Base-by-base conservation (phyloP, 2,329 filamentous ascomycete species). In the Alternaria arbusti region DNA sequence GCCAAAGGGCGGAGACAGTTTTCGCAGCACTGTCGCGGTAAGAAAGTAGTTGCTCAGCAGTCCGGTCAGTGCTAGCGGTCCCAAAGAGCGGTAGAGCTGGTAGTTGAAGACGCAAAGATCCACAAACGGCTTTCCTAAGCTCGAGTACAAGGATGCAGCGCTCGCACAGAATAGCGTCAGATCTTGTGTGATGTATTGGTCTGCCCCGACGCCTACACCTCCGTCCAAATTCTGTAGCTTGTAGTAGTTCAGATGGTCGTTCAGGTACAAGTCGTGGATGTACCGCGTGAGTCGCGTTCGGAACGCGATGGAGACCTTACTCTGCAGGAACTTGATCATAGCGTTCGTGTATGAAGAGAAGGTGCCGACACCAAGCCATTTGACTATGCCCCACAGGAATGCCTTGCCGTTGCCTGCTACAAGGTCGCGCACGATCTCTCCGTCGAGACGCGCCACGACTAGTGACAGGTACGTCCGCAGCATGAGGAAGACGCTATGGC, bases 41-140 rank as follows among this genome's bases (percentile, higher is more conserved):
- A 96, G 84, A 81, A 97, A 94, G 80, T 99, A 99, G 77, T 97
- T 97, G 77, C 92, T 91, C 70, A 97, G 82, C 28, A 99, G 87
- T 1, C 93, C 95, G 5, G 90, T 91, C 61, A 98, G 83, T 1
- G 96, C 96, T 17, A 98, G 81, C 1, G 95, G 94, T 0, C 96
- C 96, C 0, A 99, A 86, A 0, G 94, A 97, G 36, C 91, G 91
- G 80, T 97, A 97, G 0, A 99, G 88, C 79, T 99, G 96, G 79
- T 97, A 99, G 81, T 97, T 99, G 85, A 99, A 99, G 50, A 98
- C 96, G 70, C 94, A 92, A 3, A 99, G 86, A 78, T 99, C 96
- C n/a, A 99, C 93, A 69, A 97, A 89, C 0, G 96, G 96, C 79
- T 99, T 99, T n/a, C 96, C 96, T 4, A 99, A 85, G 0, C 94